Percentiles rank a stretch among this genome's conserved stretches.
Evolutionary conservation across 495 filamentous ascomycete species (phyloP).

Genomic region (Aspergillus indologenus): DNA sequence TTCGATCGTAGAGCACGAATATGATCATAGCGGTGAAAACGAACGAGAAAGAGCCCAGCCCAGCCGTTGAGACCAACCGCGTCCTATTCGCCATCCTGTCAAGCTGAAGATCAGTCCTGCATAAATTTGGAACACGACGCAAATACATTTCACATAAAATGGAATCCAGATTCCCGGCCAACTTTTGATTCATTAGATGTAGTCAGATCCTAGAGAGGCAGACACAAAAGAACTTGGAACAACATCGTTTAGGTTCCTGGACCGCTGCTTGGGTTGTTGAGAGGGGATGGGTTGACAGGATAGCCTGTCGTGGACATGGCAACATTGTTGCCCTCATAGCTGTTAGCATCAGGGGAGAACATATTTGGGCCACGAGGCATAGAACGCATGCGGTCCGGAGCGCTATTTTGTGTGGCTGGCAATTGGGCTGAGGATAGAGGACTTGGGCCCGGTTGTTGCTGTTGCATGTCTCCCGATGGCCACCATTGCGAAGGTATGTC

Average conservation of each 20-base stretch:
- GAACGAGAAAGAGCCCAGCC: too few relatives aligned
- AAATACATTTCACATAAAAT: not conserved
- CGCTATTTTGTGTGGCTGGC: conserved; percentile 9
- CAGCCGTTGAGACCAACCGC: too few relatives aligned
- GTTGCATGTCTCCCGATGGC: conserved; percentile 40
- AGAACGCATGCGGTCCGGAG: conserved; percentile 16
- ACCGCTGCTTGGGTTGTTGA: not conserved
- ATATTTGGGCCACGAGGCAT: conserved; percentile 16
- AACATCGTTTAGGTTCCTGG: not conserved
- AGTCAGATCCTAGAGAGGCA: not conserved
- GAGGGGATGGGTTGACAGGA: conserved; percentile 1
- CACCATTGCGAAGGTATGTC: conserved; percentile 47
- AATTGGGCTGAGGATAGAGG: conserved; percentile 19
- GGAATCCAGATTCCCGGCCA: not conserved
- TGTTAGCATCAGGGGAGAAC: conserved; percentile 12
- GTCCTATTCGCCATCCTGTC: not conserved
- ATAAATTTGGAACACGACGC: not conserved
- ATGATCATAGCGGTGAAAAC: too few relatives aligned
- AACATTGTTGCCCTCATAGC: conserved; percentile 14
- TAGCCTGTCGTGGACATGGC: not conserved
- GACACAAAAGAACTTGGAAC: not conserved
- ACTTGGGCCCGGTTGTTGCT: conserved; percentile 24
- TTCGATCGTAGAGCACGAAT: too few relatives aligned
- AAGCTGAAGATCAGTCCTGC: not conserved
- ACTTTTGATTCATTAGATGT: not conserved